Base-by-base conservation (phyloP, 305 asterid genomes). In the Withania somnifera region DNA sequence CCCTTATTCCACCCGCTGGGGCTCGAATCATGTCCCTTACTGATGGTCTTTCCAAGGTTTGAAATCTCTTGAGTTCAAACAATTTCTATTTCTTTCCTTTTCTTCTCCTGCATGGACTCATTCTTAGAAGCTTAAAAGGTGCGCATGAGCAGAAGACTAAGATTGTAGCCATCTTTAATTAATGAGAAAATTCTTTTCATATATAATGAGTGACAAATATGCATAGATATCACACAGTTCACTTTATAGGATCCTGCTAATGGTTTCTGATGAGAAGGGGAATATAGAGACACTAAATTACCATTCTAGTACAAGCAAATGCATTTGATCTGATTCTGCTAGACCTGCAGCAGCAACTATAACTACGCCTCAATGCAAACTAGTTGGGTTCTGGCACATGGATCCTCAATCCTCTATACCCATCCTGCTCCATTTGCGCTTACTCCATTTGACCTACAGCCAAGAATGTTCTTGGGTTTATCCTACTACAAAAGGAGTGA, bases 21-120 rank as follows among this genome's bases (percentile, higher is more conserved):
- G 99, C 99, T 83, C 98, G 98, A 81, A 96, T 96, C 81, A 96
- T 96, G 99, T 96, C 99, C 80, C 99, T 96, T 84, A 94, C 98
- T 75, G 98, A 96, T 90, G 99, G 98, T 85, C 90, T 94, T 86
- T 93, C 98, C 83, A 96, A 96, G 99, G 99, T 95, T 84, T 80
- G 80, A 19, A 17, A 50, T 51, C 28, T 75, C 69, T 75, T 84
- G 51, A 84, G 42, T 40, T 84, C 86, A n/a, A 68, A 61, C 76
- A 53, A 64, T 80, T 80, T 60, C 20, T 83, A 19, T 20, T 28
- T 69, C 7, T 32, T 4, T 64, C 22, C 40, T 51, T 75, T 75
- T 28, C 63, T 50, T 73, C 79, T 73, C 26, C 82, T 83, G 54
- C 68, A n/a, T 10, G 22, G 5, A 40, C 26, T 57, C 36, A 38